A percentile compares a stretch with the other conserved stretches of the same genome.
Conservation (phyloP, 1,284 basidiomycete species). For the Melampsora larici-populina region DNA sequence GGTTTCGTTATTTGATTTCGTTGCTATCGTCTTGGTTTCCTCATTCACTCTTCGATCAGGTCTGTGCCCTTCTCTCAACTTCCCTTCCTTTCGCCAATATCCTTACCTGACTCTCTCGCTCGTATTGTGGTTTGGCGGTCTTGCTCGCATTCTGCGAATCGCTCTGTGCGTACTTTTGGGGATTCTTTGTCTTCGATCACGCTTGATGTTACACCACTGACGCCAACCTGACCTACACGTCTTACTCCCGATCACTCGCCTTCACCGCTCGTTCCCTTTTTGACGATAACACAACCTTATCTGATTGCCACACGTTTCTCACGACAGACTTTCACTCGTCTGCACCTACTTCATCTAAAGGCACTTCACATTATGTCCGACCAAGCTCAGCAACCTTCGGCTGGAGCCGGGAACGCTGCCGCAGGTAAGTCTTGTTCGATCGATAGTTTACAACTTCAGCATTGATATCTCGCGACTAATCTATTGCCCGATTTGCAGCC, state of each 20-base stretch:
- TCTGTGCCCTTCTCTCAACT: slow-evolving; percentile 25
- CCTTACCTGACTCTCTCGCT: background rate
- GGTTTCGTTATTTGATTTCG: slow-evolving; percentile 33
- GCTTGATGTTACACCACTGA: slow-evolving; percentile 25
- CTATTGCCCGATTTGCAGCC: background rate
- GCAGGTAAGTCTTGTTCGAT: background rate
- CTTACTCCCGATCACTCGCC: background rate
- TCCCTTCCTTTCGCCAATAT: slow-evolving; percentile 21
- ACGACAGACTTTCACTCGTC: background rate
- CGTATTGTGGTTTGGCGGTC: slow-evolving; percentile 11
- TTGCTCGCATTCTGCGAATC: background rate
- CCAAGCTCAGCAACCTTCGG: background rate
- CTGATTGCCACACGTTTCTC: background rate
- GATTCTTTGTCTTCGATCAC: slow-evolving; percentile 12
- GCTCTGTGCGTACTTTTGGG: slow-evolving; percentile 4
- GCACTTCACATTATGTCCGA: background rate
- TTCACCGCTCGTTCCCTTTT: background rate
- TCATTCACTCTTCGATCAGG: too few relatives aligned
- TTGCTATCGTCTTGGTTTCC: too few relatives aligned
- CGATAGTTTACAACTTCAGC: background rate
- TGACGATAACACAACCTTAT: background rate
- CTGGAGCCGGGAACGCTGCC: background rate
- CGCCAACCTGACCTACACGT: background rate
- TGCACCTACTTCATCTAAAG: background rate
- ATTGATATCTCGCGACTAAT: background rate